Base-by-base conservation (phyloP, 768 basidiomycete species). In the Mycena pura region DNA sequence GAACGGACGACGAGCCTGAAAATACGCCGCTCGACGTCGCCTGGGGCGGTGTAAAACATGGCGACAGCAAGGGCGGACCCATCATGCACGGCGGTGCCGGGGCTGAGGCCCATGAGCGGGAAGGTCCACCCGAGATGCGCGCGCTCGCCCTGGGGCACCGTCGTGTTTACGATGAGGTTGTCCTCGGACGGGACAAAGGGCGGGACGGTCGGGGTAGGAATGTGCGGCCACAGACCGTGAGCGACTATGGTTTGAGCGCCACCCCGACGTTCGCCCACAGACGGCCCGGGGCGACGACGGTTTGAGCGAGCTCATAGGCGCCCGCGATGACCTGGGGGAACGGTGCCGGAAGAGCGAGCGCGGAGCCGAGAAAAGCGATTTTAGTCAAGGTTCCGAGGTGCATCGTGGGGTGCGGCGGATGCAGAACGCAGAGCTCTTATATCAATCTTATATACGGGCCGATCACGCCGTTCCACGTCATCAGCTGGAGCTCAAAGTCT, bases 161-260 rank as follows among this genome's bases (percentile, higher is more conserved):
- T 40, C 31, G 57, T 32, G 47, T 50, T 49, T 7, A 50, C 40
- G 48, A 58, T 47, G 55, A 57, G 55, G 45, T 57, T 57, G 55
- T 28, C 45, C 45, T 45, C 44, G 45, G 55, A 57, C 45, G 55
- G 55, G 17, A 47, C 38, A 47, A 57, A 57, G 25, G 55, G 44
- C 45, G 36, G 36, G 36, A 57, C 45, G 36, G 55, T 57, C 46
- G 55, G 44, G 51, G 21, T 40, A 28, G n/a, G n/a, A n/a, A n/a
- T n/a, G n/a, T n/a, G n/a, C n/a, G n/a, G n/a, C n/a, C n/a, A n/a
- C n/a, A n/a, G n/a, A n/a, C n/a, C n/a, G n/a, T n/a, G n/a, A n/a
- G n/a, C n/a, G n/a, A n/a, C n/a, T n/a, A n/a, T n/a, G n/a, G n/a
- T n/a, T n/a, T n/a, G n/a, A n/a, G n/a, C n/a, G n/a, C n/a, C n/a